Evolutionary conservation across 768 basidiomycete genomes (phyloP).

Genomic region (Lenzites betulinus): DNA sequence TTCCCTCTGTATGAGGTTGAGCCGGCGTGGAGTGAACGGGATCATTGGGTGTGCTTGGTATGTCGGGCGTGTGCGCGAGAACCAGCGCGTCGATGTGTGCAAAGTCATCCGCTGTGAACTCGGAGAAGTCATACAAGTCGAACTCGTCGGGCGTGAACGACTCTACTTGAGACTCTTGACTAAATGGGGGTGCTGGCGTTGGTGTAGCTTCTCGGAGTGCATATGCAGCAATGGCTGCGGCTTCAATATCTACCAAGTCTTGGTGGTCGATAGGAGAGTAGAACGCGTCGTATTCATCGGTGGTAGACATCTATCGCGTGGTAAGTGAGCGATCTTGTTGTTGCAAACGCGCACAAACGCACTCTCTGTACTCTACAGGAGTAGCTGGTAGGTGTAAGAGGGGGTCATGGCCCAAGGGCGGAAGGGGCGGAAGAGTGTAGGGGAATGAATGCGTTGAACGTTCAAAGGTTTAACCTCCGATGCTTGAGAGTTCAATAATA

Average conservation of each 20-base stretch:
- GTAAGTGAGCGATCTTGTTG: too few relatives aligned
- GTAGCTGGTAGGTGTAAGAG: too few relatives aligned
- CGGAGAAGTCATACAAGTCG: constrained; percentile 51
- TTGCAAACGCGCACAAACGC: too few relatives aligned
- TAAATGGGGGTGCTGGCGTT: not conserved
- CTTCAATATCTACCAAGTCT: constrained; percentile 22
- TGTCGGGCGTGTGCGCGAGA: constrained; percentile 2
- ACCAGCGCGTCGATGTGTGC: constrained; percentile 48
- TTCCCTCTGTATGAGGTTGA: not conserved
- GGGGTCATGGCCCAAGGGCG: too few relatives aligned
- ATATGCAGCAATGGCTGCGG: constrained; percentile 6
- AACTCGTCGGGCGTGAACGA: constrained; percentile 41
- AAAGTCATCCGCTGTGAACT: constrained; percentile 61
- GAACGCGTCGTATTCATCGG: constrained; percentile 30
- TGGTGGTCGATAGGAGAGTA: constrained; percentile 23
- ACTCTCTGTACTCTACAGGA: too few relatives aligned
- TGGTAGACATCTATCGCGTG: not conserved
- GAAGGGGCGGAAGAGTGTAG: too few relatives aligned
- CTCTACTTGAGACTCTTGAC: not conserved
- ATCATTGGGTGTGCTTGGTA: not conserved
- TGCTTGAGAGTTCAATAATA: too few relatives aligned
- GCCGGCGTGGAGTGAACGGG: not conserved
- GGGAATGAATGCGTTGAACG: too few relatives aligned
- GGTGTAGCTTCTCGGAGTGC: not conserved
- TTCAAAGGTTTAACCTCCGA: too few relatives aligned